Evolutionary conservation across 495 filamentous ascomycete genomes (phyloP).

Genomic region (Halenospora varia): DNA sequence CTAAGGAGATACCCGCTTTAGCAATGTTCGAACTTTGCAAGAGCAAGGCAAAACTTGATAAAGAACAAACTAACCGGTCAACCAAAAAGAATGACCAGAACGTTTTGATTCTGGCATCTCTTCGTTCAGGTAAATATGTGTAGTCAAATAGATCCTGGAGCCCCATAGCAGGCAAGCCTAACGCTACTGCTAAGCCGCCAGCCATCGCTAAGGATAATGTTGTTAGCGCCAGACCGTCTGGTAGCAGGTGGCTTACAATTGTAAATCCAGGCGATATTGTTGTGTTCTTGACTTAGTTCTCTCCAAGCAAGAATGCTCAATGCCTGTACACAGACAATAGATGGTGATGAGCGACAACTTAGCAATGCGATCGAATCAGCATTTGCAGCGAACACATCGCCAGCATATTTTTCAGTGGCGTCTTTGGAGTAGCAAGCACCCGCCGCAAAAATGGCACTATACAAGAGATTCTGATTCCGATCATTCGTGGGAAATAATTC

Average conservation of each 20-base stretch:
- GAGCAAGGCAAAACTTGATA: background rate
- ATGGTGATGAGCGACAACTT: background rate
- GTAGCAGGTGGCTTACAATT: too few species aligned
- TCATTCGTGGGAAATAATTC: background rate
- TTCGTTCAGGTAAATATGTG: background rate
- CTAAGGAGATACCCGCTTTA: too few species aligned
- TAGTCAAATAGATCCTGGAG: background rate
- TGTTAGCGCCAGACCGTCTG: too few species aligned
- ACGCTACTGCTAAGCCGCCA: background rate
- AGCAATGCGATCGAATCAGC: background rate
- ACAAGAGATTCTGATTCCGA: background rate
- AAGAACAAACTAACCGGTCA: background rate
- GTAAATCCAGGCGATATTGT: slow-evolving; percentile 2
- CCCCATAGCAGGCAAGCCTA: background rate
- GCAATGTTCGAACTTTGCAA: too few species aligned
- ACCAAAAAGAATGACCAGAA: slow-evolving; percentile 1
- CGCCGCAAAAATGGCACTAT: background rate
- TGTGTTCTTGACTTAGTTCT: background rate
- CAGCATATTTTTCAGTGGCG: background rate
- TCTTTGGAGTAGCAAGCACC: background rate
- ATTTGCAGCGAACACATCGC: background rate
- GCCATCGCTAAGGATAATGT: background rate
- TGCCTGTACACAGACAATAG: background rate
- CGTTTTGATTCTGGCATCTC: background rate
- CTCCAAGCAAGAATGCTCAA: background rate